Evolutionary conservation across 1,284 basidiomycete genomes (phyloP).

Genomic region (Sphaerobolus stellatus): DNA sequence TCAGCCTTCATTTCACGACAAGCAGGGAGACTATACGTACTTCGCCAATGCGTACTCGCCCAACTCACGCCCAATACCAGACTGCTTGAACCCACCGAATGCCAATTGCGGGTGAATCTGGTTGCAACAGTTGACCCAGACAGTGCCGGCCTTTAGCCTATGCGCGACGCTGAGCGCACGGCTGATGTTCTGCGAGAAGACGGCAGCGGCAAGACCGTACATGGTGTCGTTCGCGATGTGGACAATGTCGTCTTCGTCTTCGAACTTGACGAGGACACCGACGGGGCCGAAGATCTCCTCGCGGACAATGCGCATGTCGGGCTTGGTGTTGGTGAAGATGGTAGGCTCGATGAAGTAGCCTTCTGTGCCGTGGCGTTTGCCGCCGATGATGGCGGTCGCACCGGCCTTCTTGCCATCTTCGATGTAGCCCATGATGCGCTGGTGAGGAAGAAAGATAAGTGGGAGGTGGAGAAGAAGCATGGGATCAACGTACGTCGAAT

Average conservation of each 20-base stretch:
- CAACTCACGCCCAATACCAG: conserved; percentile 81
- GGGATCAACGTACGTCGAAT: conserved; percentile 47
- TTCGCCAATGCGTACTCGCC: conserved; percentile 78
- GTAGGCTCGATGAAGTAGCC: conserved; percentile 83
- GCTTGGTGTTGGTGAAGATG: conserved; percentile 77
- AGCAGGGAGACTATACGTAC: conserved; percentile 39
- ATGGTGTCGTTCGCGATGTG: conserved; percentile 80
- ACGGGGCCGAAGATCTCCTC: conserved; percentile 95
- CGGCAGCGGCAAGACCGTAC: conserved; percentile 85
- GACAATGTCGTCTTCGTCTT: conserved; percentile 70
- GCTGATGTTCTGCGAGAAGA: conserved; percentile 81
- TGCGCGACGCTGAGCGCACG: conserved; percentile 75
- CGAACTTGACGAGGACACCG: conserved; percentile 72
- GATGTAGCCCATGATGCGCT: conserved; percentile 86
- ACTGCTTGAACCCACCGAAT: conserved; percentile 90
- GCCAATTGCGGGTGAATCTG: conserved; percentile 64
- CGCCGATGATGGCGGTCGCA: conserved; percentile 79
- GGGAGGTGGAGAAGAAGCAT: neutral
- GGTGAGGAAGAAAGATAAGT: conserved; percentile 20
- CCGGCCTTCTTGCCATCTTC: conserved; percentile 80
- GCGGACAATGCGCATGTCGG: conserved; percentile 82
- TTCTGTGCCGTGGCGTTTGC: conserved; percentile 69
- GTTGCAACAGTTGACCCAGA: conserved; percentile 81
- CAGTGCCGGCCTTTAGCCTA: conserved; percentile 80
- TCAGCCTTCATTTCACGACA: neutral